Evolutionary conservation across 805 yeast genomes (phyloP).

Genomic region (Hermanozyma aechmeae): DNA sequence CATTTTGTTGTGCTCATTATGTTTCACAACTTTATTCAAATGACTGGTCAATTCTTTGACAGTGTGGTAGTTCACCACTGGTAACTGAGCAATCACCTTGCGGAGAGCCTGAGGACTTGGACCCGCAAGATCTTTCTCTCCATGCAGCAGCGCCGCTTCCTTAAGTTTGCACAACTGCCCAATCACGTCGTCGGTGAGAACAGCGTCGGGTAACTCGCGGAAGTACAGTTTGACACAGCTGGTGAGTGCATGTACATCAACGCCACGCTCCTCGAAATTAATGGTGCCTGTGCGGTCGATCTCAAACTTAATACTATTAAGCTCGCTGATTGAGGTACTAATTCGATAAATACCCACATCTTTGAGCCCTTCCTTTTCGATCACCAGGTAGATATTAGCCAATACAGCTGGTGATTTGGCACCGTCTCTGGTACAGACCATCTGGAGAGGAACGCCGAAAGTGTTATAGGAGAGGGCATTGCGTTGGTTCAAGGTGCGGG

Average conservation of each 20-base stretch:
- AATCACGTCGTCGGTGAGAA: slow-evolving; percentile 60
- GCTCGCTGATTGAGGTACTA: slow-evolving; percentile 42
- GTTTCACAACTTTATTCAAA: slow-evolving; percentile 57
- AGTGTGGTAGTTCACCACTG: slow-evolving; percentile 57
- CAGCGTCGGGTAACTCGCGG: slow-evolving; percentile 80
- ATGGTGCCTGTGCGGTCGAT: slow-evolving; percentile 40
- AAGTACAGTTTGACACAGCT: slow-evolving; percentile 79
- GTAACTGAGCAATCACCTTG: slow-evolving; percentile 34
- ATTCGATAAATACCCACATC: slow-evolving; percentile 86
- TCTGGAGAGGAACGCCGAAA: slow-evolving; percentile 80
- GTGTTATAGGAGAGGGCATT: slow-evolving; percentile 26
- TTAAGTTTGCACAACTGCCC: slow-evolving; percentile 41
- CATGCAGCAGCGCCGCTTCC: slow-evolving; percentile 7
- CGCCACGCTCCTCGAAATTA: slow-evolving; percentile 41
- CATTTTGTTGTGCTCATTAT: slow-evolving; percentile 71
- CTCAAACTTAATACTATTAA: slow-evolving; percentile 31
- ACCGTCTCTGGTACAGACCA: slow-evolving; percentile 66
- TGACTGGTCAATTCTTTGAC: slow-evolving; percentile 62
- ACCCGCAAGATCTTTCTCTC: too few relatives aligned
- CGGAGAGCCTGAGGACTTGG: too few relatives aligned
- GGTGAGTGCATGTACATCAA: slow-evolving; percentile 79
- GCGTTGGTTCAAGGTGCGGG: slow-evolving; percentile 25
- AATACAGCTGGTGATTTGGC: slow-evolving; percentile 57
- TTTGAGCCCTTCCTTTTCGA: slow-evolving; percentile 80
- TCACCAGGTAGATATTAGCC: slow-evolving; percentile 55